Base-by-base conservation (phyloP, 1,139 yeast genomes). In the Blastobotrys arbuscula region DNA sequence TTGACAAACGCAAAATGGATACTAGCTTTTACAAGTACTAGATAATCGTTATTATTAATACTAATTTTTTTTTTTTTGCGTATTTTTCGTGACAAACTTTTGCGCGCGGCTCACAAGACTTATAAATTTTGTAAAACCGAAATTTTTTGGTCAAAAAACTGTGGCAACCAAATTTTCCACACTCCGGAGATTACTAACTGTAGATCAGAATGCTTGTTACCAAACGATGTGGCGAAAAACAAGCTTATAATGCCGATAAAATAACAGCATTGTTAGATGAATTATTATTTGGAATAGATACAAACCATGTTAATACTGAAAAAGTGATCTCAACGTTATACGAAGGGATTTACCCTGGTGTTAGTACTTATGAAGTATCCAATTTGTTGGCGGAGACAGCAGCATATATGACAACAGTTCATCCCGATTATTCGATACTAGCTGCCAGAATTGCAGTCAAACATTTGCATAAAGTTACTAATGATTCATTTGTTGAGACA, bases 331-430 rank as follows among this genome's bases (percentile, higher is more conserved):
- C 81, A 61, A 74, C 84, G 61, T 84, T 82, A 53, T 78, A 78
- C 49, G 73, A 82, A 3, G 95, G 94, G 54, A 84, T 82, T 42
- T 84, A 82, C 67, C 86, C 83, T 59, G 95, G 95, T 58, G 95
- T 87, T 47, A 84, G 88, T 57, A 84, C 94, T 43, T 75, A 78
- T 54, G 94, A 85, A 61, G 71, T 86, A 54, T 83, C 81, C 55
- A 82, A 84, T 63, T 76, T 89, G 19, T 85, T 90, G 39, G 90
- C 95, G 18, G 96, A 89, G 67, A 84, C 92, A 28, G 85, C 94
- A 45, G 96, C 95, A 24, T 81, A 83, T 56, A 80, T 87, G 88
- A 82, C 95, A 49, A 87, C 96, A 13, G 76, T 81, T 48, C 96
- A 89, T 65, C 96, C 96, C 10, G 96, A 88, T 67, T 86, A 86